Base-by-base conservation (phyloP, 192 early-diverging fungal species). In the Coemansia sp. region DNA sequence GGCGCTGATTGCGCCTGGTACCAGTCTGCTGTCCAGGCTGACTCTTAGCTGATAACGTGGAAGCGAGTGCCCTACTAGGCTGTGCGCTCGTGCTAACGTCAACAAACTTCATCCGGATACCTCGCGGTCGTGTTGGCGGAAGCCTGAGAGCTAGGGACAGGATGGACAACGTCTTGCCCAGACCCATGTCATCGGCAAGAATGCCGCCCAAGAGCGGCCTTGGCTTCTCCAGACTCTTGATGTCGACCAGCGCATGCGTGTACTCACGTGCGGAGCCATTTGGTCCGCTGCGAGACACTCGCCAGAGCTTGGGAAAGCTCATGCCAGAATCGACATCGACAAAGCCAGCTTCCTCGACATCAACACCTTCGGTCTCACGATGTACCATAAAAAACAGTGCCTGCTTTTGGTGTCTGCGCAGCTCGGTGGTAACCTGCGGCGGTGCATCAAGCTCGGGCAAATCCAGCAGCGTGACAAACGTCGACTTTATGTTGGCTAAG, bases 381-480 rank as follows among this genome's bases (percentile, higher is more conserved):
- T 88, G 73, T 30, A 82, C 47, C 80, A 93, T 84, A 58, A 90
- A 93, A 57, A 81, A 80, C 5, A 93, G 80, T 3, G 88, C 91
- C 63, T 93, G 91, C 50, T 85, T 85, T 52, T 93, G 91, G 65
- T 93, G 88, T 49, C 82, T 69, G 42, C 86, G 86, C 76, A 93
- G 61, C n/a, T 48, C 57, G 1, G 91, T 82, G 38, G 60, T 34
- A 3, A 60, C 59, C 51, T 64, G 34, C 51, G 80, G 61, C 18
- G 84, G 84, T 8, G 62, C 56, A 3, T 60, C 62, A 32, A 50
- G 42, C 42, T 76, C 73, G 6, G 73, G 73, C 42, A 76, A 53
- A 36, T 76, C 73, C 13, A 76, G 67, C 43, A 69, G 55, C 29
- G 73, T 76, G 37, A 76, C 66, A 57, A 76, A 76, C 9, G 73